Conservation (phyloP, 2,329 filamentous ascomycete genomes). For the Davidsoniella australis region DNA sequence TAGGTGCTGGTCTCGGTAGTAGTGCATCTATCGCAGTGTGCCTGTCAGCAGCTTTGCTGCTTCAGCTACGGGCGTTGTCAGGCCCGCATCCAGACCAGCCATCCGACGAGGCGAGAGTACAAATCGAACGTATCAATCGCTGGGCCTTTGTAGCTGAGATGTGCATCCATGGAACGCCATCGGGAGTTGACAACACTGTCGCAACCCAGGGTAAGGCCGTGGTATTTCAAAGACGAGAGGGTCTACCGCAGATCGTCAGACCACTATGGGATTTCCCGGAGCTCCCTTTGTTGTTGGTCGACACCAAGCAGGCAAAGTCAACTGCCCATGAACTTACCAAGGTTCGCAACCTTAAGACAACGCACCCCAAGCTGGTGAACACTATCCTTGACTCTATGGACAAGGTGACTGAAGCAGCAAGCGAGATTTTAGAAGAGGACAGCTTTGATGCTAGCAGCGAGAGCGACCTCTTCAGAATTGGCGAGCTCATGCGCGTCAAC, state of each 20-base stretch:
- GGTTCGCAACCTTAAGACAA: constrained; percentile 53
- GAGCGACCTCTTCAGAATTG: constrained; percentile 52
- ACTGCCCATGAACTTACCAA: constrained; percentile 76
- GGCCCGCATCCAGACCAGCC: constrained; percentile 89
- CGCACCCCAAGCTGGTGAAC: constrained; percentile 61
- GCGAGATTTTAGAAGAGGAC: constrained; percentile 36
- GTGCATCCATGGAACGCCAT: constrained; percentile 94
- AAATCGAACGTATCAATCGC: constrained; percentile 87
- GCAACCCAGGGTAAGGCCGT: constrained; percentile 87
- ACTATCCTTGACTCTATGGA: constrained; percentile 77
- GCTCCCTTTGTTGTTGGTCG: constrained; percentile 73
- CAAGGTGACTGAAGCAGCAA: constrained; percentile 41
- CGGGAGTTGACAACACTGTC: constrained; percentile 93
- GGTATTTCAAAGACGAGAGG: constrained; percentile 51
- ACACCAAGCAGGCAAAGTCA: constrained; percentile 76
- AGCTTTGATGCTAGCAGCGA: constrained; percentile 50
- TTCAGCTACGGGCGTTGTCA: constrained; percentile 75
- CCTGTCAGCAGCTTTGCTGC: constrained; percentile 62
- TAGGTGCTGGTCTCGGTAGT: constrained; percentile 78
- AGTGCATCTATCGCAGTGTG: constrained; percentile 92
- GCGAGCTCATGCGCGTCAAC: constrained; percentile 83
- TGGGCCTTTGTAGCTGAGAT: constrained; percentile 97
- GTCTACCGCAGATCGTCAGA: constrained; percentile 35
- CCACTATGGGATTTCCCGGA: constrained; percentile 80
- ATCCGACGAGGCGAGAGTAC: constrained; percentile 66